These are phyloP conservation scores for Pleurotus sapidus DNA, from an alignment of 768 basidiomycete species.

Conservation along the genomic window DNA sequence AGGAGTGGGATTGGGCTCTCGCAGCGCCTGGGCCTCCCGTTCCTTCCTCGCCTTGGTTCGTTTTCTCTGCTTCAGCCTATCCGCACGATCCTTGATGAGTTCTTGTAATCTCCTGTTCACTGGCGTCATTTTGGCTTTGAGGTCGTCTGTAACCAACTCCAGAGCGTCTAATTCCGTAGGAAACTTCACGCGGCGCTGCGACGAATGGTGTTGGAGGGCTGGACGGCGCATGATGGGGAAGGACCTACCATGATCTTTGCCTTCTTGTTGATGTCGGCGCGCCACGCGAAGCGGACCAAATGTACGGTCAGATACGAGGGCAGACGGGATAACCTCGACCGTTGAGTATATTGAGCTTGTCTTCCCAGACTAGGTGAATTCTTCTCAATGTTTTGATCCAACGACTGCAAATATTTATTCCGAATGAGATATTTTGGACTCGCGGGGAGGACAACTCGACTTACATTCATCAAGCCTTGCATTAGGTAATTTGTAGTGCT, in stretches of 20 bases:
- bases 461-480: constrained; percentile 77
- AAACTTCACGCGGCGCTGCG: constrained; percentile 88
- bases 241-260: constrained; percentile 89
- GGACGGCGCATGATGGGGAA: background rate
- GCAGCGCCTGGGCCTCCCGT: background rate
- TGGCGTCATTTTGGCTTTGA: constrained; percentile 68
- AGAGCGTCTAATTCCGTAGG: constrained; percentile 83
- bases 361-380: constrained; percentile 75
- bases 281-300: constrained; percentile 97
- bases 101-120: constrained; percentile 72
- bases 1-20: background rate
- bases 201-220: too few relatives aligned
- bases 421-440: too few relatives aligned
- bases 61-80: constrained; percentile 80
- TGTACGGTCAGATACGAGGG: constrained; percentile 87
- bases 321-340: constrained; percentile 77
- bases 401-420: constrained; percentile 44
- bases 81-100: constrained; percentile 78
- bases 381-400: constrained; percentile 89
- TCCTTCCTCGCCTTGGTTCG: constrained; percentile 50
- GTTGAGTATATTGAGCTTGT: constrained; percentile 78
- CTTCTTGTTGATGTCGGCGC: constrained; percentile 86
- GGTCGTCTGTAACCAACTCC: constrained; percentile 78
- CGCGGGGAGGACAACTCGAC: constrained; percentile 2
- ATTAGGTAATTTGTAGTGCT: constrained; percentile 85